These are phyloP conservation scores for Phoma herbarum DNA, from an alignment of 2,329 filamentous ascomycete species.

Conservation along the genomic window DNA sequence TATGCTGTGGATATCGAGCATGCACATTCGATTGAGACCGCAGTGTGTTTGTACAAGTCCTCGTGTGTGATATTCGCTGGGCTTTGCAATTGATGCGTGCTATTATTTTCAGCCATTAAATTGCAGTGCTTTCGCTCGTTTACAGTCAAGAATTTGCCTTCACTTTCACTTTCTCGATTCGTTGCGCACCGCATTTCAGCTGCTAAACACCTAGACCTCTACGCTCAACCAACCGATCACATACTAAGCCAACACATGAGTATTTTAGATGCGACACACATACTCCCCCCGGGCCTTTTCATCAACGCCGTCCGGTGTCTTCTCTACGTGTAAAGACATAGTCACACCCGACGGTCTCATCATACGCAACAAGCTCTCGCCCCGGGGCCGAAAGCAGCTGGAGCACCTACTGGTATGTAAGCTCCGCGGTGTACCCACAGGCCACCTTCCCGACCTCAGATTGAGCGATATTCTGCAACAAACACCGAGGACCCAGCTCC, in stretches of 20 bases:
- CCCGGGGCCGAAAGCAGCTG: background rate
- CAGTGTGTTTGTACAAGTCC: no score
- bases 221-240: background rate
- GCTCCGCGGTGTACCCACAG: slow-evolving; percentile 22
- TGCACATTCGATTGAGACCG: no score
- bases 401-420: slow-evolving; percentile 5
- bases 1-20: no score
- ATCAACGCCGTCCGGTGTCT: background rate
- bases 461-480: slow-evolving; percentile 23
- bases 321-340: background rate
- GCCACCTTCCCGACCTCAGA: slow-evolving; percentile 21
- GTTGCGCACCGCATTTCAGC: background rate
- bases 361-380: background rate
- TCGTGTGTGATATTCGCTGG: no score
- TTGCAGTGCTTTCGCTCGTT: no score
- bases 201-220: no score
- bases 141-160: background rate
- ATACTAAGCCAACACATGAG: background rate
- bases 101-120: no score
- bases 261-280: background rate
- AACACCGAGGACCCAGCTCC: slow-evolving; percentile 7
- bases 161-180: background rate
- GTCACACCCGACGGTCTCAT: background rate
- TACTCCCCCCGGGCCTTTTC: background rate
- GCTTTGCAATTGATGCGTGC: no score